These are phyloP conservation scores for Podila epigama DNA, from an alignment of 192 early-diverging fungal species.

Conservation along the genomic window DNA sequence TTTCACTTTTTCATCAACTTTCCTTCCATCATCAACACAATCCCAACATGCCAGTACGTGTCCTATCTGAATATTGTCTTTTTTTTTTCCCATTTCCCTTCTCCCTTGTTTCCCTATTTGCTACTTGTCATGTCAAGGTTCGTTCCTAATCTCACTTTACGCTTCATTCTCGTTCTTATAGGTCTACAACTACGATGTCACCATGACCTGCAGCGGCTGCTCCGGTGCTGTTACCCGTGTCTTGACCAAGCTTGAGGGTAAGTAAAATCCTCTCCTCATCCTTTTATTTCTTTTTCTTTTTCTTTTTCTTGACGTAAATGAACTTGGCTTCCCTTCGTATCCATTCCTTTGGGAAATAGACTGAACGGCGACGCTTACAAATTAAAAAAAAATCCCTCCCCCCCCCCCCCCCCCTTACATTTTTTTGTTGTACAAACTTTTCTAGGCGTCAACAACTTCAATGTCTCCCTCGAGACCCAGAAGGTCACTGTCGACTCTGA, in stretches of 20 bases:
- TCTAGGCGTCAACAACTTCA: conserved; percentile 55
- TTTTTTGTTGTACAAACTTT: not conserved
- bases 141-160: not conserved
- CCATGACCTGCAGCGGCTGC: conserved; percentile 84
- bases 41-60: too few species aligned
- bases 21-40: too few species aligned
- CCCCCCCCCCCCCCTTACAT: not conserved
- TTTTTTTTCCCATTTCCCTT: too few species aligned
- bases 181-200: conserved; percentile 78
- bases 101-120: too few species aligned
- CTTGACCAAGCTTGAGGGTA: conserved; percentile 64
- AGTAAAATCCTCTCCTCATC: not conserved
- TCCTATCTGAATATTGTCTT: too few species aligned
- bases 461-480: conserved; percentile 70
- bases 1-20: too few species aligned
- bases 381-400: not conserved
- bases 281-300: not conserved
- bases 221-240: conserved; percentile 75
- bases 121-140: too few species aligned
- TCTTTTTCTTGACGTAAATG: too few species aligned
- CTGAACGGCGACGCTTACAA: too few species aligned
- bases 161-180: conserved; percentile 6
- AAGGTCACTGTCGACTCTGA: conserved; percentile 61
- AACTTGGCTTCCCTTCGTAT: not conserved
- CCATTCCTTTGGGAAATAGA: too few species aligned